Percentiles rank a stretch among this genome's conserved stretches.
phyloP scores from a whole-genome alignment of 495 filamentous ascomycete species.

The Penicillium macrosclerotiorum region DNA sequence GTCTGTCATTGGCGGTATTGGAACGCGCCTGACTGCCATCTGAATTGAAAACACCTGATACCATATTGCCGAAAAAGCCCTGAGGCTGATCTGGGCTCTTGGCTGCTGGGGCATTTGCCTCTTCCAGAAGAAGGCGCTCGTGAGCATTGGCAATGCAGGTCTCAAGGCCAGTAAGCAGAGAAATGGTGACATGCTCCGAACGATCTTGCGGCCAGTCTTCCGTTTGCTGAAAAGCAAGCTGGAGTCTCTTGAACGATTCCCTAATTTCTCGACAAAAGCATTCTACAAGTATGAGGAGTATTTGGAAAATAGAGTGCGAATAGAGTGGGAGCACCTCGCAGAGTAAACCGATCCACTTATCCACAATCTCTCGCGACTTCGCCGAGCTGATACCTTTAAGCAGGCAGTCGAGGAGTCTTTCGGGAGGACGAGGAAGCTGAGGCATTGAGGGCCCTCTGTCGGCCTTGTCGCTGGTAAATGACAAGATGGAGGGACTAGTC shows the following conservation, averaged over 20 bases:
- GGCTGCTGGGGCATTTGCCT: slow-evolving; percentile 59
- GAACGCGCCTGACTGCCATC: slow-evolving; percentile 73
- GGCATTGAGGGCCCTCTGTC: slow-evolving; percentile 35
- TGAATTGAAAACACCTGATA: slow-evolving; percentile 83
- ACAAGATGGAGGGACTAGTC: slow-evolving; percentile 47
- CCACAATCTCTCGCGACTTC: slow-evolving; percentile 72
- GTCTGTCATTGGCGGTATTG: slow-evolving; percentile 82
- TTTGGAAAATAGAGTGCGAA: slow-evolving; percentile 79
- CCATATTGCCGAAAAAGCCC: slow-evolving; percentile 96
- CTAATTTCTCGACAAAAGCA: slow-evolving; percentile 77
- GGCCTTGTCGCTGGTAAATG: slow-evolving; percentile 46
- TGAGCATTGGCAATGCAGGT: slow-evolving; percentile 85
- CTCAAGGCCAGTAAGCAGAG: slow-evolving; percentile 83
- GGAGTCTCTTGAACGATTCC: slow-evolving; percentile 64
- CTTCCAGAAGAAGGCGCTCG: slow-evolving; percentile 74
- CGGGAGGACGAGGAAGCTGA: slow-evolving; percentile 57
- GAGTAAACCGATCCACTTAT: slow-evolving; percentile 90
- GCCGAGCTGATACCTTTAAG: slow-evolving; percentile 74
- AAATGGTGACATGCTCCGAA: slow-evolving; percentile 55
- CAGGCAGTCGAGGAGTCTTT: slow-evolving; percentile 76
- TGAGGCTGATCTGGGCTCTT: slow-evolving; percentile 84
- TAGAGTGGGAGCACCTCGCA: slow-evolving; percentile 80
- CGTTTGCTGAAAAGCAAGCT: slow-evolving; percentile 41
- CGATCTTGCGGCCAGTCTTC: slow-evolving; percentile 44
- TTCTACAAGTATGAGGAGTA: slow-evolving; percentile 84